These are phyloP conservation scores for Aphanoascus verrucosus DNA, from an alignment of 2,329 filamentous ascomycete species.

Conservation along the genomic window DNA sequence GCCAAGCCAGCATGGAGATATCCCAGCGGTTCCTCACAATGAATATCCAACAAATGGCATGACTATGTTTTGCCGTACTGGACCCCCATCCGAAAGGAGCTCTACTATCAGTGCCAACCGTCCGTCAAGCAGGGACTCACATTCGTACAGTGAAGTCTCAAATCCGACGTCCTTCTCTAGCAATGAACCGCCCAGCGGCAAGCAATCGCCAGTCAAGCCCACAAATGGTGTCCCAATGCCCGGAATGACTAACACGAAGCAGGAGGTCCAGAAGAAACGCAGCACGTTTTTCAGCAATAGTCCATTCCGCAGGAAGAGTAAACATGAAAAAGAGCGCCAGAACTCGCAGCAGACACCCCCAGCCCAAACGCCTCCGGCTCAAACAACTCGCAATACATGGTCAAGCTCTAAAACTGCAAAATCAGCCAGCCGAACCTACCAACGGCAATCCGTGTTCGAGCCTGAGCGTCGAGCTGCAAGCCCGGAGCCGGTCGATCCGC, in stretches of 20 bases:
- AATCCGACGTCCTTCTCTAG: constrained; percentile 83
- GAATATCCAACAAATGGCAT: constrained; percentile 92
- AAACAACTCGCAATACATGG: constrained; percentile 45
- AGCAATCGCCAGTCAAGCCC: constrained; percentile 60
- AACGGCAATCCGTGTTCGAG: constrained; percentile 20
- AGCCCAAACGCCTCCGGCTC: constrained; percentile 30
- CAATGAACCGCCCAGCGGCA: constrained; percentile 64
- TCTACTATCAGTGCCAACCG: constrained; percentile 58
- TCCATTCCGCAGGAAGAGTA: constrained; percentile 87
- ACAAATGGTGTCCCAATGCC: constrained; percentile 27
- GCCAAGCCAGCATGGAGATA: constrained; percentile 53
- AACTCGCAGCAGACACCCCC: constrained; percentile 25
- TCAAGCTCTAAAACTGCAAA: constrained; percentile 33
- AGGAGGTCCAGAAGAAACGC: constrained; percentile 52
- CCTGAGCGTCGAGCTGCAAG: constrained; percentile 41
- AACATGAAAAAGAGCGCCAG: constrained; percentile 54
- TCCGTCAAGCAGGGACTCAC: constrained; percentile 74
- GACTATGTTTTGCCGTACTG: constrained; percentile 88
- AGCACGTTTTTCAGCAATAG: constrained; percentile 90
- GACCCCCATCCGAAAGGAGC: constrained; percentile 58
- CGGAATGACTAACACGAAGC: constrained; percentile 50
- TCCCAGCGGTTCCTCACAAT: constrained; percentile 70
- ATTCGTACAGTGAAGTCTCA: constrained; percentile 82
- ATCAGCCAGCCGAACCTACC: constrained; percentile 25
- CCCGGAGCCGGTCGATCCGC: constrained; percentile 75